phyloP scores from a whole-genome alignment of 495 filamentous ascomycete species.

The Cercophora sp. region DNA sequence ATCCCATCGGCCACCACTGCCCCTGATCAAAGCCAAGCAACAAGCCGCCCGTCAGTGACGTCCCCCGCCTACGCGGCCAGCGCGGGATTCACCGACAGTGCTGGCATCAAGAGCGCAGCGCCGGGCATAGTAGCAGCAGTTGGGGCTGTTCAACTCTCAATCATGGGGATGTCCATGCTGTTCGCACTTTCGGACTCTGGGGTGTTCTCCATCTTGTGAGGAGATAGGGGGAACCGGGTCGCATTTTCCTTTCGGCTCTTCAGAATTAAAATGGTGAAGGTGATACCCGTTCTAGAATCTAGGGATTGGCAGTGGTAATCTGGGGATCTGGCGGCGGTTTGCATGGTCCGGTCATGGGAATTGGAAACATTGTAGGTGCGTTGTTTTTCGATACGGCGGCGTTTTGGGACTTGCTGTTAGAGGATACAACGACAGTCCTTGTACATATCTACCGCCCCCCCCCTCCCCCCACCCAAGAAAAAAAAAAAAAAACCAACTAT shows the following conservation, averaged over 20 bases:
- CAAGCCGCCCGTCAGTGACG: conserved; percentile 25
- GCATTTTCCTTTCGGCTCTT: too few species aligned
- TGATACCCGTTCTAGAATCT: conserved; percentile 9
- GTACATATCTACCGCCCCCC: too few species aligned
- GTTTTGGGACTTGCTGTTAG: too few species aligned
- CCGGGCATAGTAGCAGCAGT: conserved; percentile 27
- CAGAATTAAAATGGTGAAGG: neutral
- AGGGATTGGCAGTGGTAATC: neutral
- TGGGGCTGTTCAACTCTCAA: conserved; percentile 27
- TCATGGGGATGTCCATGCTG: conserved; percentile 34
- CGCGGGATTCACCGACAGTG: conserved; percentile 30
- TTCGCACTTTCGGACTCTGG: conserved; percentile 7
- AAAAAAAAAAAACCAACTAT: too few species aligned
- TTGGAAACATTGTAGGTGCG: neutral
- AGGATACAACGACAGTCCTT: too few species aligned
- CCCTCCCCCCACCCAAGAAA: too few species aligned
- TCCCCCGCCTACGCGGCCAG: conserved; percentile 37
- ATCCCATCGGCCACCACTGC: conserved; percentile 49
- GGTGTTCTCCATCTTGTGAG: neutral
- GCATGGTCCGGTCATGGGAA: neutral
- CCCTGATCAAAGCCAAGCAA: conserved; percentile 37
- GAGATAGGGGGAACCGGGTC: too few species aligned
- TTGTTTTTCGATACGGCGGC: neutral
- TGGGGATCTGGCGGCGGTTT: conserved; percentile 1
- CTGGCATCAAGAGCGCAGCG: conserved; percentile 27